Percentiles rank a stretch among this genome's conserved stretches.
Conservation (phyloP, 495 filamentous ascomycete genomes). For the Pyrenopolyporus hunteri region DNA sequence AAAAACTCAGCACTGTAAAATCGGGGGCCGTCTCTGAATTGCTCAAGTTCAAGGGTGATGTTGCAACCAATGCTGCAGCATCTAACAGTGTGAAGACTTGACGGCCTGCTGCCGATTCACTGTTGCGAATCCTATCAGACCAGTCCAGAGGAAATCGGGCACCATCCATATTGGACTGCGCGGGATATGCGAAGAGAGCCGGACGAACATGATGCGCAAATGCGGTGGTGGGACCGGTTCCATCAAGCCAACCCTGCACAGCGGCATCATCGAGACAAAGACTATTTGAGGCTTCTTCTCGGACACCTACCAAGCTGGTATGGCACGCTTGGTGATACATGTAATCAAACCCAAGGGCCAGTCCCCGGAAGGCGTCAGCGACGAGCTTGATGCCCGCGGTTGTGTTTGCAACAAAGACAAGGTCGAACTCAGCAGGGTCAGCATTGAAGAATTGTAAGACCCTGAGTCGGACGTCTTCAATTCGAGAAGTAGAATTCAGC, state of each 20-base stretch:
- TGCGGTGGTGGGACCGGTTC: slow-evolving; percentile 27
- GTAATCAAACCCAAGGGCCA: slow-evolving; percentile 74
- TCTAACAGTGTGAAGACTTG: slow-evolving; percentile 79
- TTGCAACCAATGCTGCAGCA: slow-evolving; percentile 83
- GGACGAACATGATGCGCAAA: slow-evolving; percentile 23
- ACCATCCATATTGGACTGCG: slow-evolving; percentile 95
- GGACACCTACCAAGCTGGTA: slow-evolving; percentile 84
- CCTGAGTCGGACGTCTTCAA: slow-evolving; percentile 77
- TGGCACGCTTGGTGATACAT: slow-evolving; percentile 84
- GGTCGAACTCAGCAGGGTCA: slow-evolving; percentile 79
- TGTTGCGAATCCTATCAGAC: slow-evolving; percentile 61
- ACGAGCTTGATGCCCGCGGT: slow-evolving; percentile 91
- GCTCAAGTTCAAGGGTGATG: slow-evolving; percentile 74
- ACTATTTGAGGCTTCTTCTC: slow-evolving; percentile 70
- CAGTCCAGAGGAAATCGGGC: slow-evolving; percentile 74
- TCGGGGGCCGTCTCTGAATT: slow-evolving; percentile 70
- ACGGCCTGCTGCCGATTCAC: not conserved
- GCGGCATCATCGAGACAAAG: slow-evolving; percentile 72
- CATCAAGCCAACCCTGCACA: slow-evolving; percentile 70
- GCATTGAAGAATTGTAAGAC: slow-evolving; percentile 83
- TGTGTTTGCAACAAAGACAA: slow-evolving; percentile 91
- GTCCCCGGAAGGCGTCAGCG: slow-evolving; percentile 71
- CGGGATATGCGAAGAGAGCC: slow-evolving; percentile 81
- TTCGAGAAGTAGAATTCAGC: slow-evolving; percentile 71
- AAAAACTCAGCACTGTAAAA: slow-evolving; percentile 88